Conservation (phyloP, 352 stramenopile genomes). For the Phytophthora colocasiae region DNA sequence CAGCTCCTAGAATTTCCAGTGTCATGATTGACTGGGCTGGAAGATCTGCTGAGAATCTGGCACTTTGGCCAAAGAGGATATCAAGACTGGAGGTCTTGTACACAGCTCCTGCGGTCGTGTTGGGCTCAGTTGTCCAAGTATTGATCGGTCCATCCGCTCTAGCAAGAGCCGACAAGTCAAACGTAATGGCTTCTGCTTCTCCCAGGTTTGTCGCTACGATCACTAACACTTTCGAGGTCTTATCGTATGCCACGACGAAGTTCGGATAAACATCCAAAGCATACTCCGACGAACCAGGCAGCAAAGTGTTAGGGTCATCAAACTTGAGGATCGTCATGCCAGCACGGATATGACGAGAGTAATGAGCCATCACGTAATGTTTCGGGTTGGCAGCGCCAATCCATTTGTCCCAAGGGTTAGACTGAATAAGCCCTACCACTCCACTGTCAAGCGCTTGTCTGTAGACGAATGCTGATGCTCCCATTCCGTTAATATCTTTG, state of each 20-base stretch:
- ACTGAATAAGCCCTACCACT: conserved; percentile 50
- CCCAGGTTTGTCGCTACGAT: conserved; percentile 19
- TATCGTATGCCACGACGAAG: conserved; percentile 15
- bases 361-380: conserved; percentile 57
- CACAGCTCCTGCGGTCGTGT: conserved; percentile 6
- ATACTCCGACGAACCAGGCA: conserved; percentile 17
- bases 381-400: conserved; percentile 48
- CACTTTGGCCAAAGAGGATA: conserved; percentile 13
- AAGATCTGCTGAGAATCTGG: conserved; percentile 14
- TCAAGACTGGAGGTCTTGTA: conserved; percentile 16
- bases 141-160: conserved; percentile 7
- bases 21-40: conserved; percentile 18
- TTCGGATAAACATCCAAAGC: conserved; percentile 15
- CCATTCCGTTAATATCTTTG: conserved; percentile 54
- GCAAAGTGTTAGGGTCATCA: conserved; percentile 21
- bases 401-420: conserved; percentile 43
- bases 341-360: conserved; percentile 53
- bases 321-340: conserved; percentile 47
- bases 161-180: conserved; percentile 9
- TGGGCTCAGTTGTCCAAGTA: conserved; percentile 18
- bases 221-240: conserved; percentile 11
- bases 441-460: conserved; percentile 51
- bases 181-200: conserved; percentile 15
- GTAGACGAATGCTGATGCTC: conserved; percentile 55
- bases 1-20: conserved; percentile 7